Conservation (phyloP, 176 grass and related monocot species). For the Pontederia paniculata region DNA sequence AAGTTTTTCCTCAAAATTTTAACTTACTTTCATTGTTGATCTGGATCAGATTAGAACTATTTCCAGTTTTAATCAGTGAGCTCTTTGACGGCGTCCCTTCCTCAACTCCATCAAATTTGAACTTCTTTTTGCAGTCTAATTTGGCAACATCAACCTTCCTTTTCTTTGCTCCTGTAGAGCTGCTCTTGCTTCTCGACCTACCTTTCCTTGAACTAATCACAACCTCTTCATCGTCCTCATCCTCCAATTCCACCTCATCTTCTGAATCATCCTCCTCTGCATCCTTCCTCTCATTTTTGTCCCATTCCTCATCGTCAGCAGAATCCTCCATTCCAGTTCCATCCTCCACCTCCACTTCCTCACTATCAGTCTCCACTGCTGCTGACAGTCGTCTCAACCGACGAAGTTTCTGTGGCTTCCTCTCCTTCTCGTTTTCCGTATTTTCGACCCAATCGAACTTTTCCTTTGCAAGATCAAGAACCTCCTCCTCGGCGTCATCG, state of each 20-base stretch:
- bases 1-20: background rate
- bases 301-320: constrained; percentile 71
- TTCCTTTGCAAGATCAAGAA: constrained; percentile 54
- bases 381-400: constrained; percentile 59
- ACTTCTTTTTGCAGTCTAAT: constrained; percentile 50
- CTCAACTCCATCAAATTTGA: constrained; percentile 44
- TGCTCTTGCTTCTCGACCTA: constrained; percentile 23
- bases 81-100: background rate
- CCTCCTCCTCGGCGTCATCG: constrained; percentile 68
- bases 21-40: constrained; percentile 15
- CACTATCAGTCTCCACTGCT: constrained; percentile 5
- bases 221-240: constrained; percentile 40
- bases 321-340: constrained; percentile 31
- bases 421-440: background rate
- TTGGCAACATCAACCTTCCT: constrained; percentile 62
- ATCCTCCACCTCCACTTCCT: constrained; percentile 19
- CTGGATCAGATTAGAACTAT: constrained; percentile 10
- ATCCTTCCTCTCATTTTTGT: constrained; percentile 16
- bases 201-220: constrained; percentile 22
- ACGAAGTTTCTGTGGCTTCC: constrained; percentile 48
- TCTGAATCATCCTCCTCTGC: constrained; percentile 42
- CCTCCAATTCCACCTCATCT: constrained; percentile 62
- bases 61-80: constrained; percentile 8
- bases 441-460: constrained; percentile 48
- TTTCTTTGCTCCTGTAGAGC: constrained; percentile 31